Base-by-base conservation (phyloP, 2,329 filamentous ascomycete species). In the Paecilomyces niveus region DNA sequence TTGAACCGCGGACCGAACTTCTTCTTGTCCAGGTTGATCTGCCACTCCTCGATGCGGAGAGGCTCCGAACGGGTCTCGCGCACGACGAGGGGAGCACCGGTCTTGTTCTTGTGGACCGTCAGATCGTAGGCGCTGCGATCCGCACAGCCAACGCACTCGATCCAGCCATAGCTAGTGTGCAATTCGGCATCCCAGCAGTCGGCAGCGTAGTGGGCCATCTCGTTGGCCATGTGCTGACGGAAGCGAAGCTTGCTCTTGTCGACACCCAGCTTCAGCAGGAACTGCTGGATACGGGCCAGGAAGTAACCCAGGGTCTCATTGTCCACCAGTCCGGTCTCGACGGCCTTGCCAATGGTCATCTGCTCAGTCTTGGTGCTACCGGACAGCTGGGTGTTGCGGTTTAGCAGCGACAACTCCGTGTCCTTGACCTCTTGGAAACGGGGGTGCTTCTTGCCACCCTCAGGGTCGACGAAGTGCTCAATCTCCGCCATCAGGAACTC, bases 401-500 rank as follows among this genome's bases (percentile, higher is more conserved):
- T 89, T 53, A 99, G 84, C 26, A 99, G 85, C 57, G 88, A 85
- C 59, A 99, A 83, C 79, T 96, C 88, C 53, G 94, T 78, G 66
- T 96, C 81, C 70, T 90, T 87, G 59, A 99, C 87, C 68, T 96
- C 90, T 53, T 85, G 77, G 77, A 99, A 99, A 58, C 92, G 89
- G 56, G 83, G 78, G 74, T 99, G 94, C 79, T 94, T 95, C 85
- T 99, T 99, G 77, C 92, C 91, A 71, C 91, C 86, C 70, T 94
- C 83, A 10, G 94, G 94, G 70, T 99, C 94, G 65, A 99, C 94
- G 72, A 90, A 99, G 76, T 99, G 94, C 80, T 99, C 94, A 67
- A 99, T 96, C 78, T 99, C 94, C 24, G 93, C 94, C 94, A 99
- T 97, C 68, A 97, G 78, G 79, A 99, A 97, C 75, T 99, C 94